A percentile compares a stretch with the other conserved stretches of the same genome.
These are phyloP conservation scores for Favolaschia claudopus DNA, from an alignment of 768 basidiomycete genomes.

Conservation along the genomic window DNA sequence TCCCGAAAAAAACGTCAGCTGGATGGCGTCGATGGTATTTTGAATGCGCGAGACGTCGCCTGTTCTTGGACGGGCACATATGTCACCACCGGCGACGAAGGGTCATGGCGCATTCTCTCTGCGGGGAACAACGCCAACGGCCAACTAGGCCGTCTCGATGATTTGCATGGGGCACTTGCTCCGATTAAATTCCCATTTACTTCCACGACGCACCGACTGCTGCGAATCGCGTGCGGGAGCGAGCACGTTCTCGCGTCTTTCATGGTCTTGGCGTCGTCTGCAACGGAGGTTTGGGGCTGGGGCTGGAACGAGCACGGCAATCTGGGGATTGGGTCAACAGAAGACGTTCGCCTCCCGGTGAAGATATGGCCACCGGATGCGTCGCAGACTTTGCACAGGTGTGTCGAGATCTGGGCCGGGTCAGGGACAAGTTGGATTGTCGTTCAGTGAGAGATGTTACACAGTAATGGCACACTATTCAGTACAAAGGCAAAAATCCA, in stretches of 20 bases:
- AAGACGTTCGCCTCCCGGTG: conserved; percentile 58
- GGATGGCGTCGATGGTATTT: conserved; percentile 38
- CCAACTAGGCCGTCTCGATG: conserved; percentile 62
- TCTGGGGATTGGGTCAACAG: conserved; percentile 70
- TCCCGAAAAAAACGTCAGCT: conserved; percentile 78
- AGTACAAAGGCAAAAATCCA: background rate
- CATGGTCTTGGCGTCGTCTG: conserved; percentile 2
- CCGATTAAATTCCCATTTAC: conserved; percentile 31
- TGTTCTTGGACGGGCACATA: conserved; percentile 90
- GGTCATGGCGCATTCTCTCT: conserved; percentile 39
- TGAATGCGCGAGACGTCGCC: conserved; percentile 43
- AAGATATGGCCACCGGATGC: conserved; percentile 58
- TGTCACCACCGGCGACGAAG: conserved; percentile 37
- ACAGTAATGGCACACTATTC: background rate
- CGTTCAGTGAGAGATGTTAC: background rate
- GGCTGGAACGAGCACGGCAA: conserved; percentile 99
- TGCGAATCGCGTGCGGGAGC: conserved; percentile 74
- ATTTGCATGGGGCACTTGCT: conserved; percentile 4
- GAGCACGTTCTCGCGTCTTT: conserved; percentile 77
- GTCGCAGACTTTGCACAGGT: background rate
- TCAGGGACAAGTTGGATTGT: conserved; percentile 28
- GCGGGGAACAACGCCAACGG: conserved; percentile 68
- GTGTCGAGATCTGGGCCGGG: conserved; percentile 33
- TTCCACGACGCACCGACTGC: conserved; percentile 27
- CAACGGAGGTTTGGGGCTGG: conserved; percentile 78